Percentiles rank a stretch among this genome's conserved stretches.
These are phyloP conservation scores for Tolypocladium paradoxum DNA, from an alignment of 2,329 filamentous ascomycete species.

Conservation along the genomic window DNA sequence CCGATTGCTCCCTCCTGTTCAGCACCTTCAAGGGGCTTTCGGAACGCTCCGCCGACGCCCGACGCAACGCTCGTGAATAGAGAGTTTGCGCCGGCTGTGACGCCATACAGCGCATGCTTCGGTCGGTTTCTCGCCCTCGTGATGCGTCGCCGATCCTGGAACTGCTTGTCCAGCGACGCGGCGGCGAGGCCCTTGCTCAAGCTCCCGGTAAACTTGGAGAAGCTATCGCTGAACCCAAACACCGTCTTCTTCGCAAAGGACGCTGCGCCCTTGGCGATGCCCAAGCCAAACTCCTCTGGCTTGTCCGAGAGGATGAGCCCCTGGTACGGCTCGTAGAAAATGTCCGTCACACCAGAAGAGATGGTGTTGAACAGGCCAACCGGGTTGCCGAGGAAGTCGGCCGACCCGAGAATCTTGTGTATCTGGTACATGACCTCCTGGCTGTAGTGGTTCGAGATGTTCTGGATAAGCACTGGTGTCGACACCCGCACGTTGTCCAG, in stretches of 20 bases:
- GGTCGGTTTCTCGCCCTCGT: constrained; percentile 85
- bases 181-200: constrained; percentile 94
- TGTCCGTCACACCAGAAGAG: constrained; percentile 91
- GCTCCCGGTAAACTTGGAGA: constrained; percentile 95
- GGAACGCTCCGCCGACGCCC: constrained; percentile 83
- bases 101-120: constrained; percentile 94
- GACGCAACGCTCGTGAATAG: constrained; percentile 88
- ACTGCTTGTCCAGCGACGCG: constrained; percentile 95
- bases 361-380: constrained; percentile 98
- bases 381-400: constrained; percentile 94
- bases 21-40: constrained; percentile 88
- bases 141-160: constrained; percentile 92
- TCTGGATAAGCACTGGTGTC: constrained; percentile 69
- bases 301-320: constrained; percentile 92
- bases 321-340: constrained; percentile 99
- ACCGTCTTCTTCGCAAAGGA: constrained; percentile 98
- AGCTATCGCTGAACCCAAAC: constrained; percentile 92
- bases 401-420: constrained; percentile 93
- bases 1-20: constrained; percentile 90
- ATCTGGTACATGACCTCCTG: constrained; percentile 94
- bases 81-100: constrained; percentile 89
- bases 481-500: constrained; percentile 93
- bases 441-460: constrained; percentile 88
- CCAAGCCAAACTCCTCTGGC: constrained; percentile 87
- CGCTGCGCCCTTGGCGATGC: constrained; percentile 91